These are phyloP conservation scores for Rhodotorula toruloides DNA, from an alignment of 768 basidiomycete genomes.

Conservation along the genomic window DNA sequence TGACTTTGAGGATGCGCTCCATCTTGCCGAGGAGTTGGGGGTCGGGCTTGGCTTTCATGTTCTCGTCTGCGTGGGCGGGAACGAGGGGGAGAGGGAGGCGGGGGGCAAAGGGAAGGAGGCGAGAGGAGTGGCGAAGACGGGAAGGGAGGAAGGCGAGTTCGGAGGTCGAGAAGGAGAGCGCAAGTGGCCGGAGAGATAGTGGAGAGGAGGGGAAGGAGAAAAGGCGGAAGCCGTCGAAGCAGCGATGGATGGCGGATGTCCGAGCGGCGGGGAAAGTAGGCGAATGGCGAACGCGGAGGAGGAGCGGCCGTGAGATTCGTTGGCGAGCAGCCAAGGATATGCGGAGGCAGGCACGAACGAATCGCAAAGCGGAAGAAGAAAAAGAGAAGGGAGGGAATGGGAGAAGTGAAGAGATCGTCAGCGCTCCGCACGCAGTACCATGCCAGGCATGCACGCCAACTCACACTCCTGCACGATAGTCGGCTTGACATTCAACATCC, in stretches of 20 bases:
- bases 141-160: background rate
- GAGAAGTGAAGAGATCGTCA: background rate
- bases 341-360: background rate
- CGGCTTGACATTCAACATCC: slow-evolving; percentile 34
- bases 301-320: no score
- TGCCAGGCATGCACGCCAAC: no score
- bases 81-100: background rate
- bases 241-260: no score
- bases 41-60: slow-evolving; percentile 39
- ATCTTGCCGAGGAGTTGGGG: slow-evolving; percentile 38
- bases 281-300: no score
- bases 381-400: background rate
- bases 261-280: no score
- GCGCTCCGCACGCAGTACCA: no score
- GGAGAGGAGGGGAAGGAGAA: no score
- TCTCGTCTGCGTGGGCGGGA: slow-evolving; percentile 25
- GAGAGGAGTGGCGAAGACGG: background rate
- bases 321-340: background rate
- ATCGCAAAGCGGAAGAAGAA: background rate
- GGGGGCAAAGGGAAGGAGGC: no score
- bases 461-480: slow-evolving; percentile 38
- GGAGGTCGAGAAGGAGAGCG: background rate
- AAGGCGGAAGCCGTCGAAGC: no score
- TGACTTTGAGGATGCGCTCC: slow-evolving; percentile 40
- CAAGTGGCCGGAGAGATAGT: no score